These are phyloP conservation scores for Calocybe gambosa DNA, from an alignment of 1,284 basidiomycete genomes.

Conservation along the genomic window DNA sequence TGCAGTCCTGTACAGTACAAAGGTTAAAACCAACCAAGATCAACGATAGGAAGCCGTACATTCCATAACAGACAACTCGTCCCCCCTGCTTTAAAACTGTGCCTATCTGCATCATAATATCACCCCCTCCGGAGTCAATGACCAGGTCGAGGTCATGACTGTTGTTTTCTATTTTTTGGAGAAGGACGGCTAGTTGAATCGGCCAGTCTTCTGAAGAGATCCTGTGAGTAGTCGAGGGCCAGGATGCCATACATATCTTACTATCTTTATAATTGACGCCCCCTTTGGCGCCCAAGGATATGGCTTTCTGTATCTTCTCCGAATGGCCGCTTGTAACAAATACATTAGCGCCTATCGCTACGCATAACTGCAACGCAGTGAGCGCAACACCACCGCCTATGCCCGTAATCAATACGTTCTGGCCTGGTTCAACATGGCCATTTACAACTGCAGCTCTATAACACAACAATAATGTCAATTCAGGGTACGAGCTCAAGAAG, in stretches of 20 bases:
- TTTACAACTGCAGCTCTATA: conserved; percentile 67
- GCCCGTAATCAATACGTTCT: conserved; percentile 77
- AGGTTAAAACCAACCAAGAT: too few species aligned
- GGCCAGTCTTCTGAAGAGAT: conserved; percentile 77
- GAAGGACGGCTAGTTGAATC: conserved; percentile 40
- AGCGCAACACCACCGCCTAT: conserved; percentile 83
- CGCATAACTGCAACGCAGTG: conserved; percentile 67
- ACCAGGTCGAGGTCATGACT: conserved; percentile 54
- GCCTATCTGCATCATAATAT: conserved; percentile 57
- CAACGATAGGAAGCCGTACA: conserved; percentile 38
- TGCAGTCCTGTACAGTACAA: conserved; percentile 50
- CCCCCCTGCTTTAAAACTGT: conserved; percentile 67
- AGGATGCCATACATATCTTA: conserved; percentile 28
- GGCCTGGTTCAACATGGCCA: conserved; percentile 54
- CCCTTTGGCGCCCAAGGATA: conserved; percentile 68
- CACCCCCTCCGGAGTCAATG: conserved; percentile 78
- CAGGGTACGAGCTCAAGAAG: too few species aligned
- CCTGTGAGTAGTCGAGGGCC: too few species aligned
- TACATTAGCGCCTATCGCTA: conserved; percentile 74
- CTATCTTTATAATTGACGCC: conserved; percentile 73
- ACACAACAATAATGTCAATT: too few species aligned
- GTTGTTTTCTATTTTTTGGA: conserved; percentile 33
- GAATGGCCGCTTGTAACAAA: conserved; percentile 76
- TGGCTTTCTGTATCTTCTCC: conserved; percentile 66
- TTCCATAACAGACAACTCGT: conserved; percentile 70